phyloP scores from a whole-genome alignment of 305 asterid genomes.

The Ajuga reptans region DNA sequence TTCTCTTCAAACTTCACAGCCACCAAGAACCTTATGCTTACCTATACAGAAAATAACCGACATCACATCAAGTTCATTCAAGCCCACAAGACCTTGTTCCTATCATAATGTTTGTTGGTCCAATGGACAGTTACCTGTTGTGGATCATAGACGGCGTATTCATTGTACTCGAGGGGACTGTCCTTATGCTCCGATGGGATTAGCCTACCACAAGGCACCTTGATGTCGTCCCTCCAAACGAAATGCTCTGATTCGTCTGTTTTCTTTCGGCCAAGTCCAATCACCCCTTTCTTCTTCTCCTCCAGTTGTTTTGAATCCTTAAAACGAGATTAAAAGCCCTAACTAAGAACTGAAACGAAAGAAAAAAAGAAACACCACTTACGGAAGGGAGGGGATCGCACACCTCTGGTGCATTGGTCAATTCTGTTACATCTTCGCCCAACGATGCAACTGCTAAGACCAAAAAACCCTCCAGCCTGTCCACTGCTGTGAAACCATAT shows the following conservation, averaged over 20 bases:
- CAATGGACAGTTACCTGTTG: conserved; percentile 38
- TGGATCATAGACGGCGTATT: conserved; percentile 77
- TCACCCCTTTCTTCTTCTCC: conserved; percentile 55
- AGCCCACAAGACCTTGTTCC: not conserved
- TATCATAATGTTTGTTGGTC: too few species aligned
- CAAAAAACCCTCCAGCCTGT: conserved; percentile 77
- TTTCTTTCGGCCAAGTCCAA: conserved; percentile 56
- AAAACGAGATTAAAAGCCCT: not conserved
- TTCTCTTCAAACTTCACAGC: conserved; percentile 59
- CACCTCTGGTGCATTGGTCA: conserved; percentile 56
- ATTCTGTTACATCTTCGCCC: conserved; percentile 44
- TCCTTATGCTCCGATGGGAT: conserved; percentile 49
- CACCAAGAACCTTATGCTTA: conserved; percentile 62
- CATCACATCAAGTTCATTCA: not conserved
- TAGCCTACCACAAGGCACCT: conserved; percentile 70
- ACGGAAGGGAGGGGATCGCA: not conserved
- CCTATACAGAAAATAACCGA: conserved; percentile 24
- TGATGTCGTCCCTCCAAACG: conserved; percentile 62
- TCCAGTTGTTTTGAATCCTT: conserved; percentile 51
- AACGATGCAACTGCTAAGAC: conserved; percentile 73
- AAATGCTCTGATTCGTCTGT: conserved; percentile 75
- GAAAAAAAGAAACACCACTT: not conserved
- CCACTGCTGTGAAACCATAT: conserved; percentile 78
- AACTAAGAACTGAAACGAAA: too few species aligned
- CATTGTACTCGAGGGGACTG: conserved; percentile 64